Conservation (phyloP, 176 grass and related monocot species). For the Carex pumila region DNA sequence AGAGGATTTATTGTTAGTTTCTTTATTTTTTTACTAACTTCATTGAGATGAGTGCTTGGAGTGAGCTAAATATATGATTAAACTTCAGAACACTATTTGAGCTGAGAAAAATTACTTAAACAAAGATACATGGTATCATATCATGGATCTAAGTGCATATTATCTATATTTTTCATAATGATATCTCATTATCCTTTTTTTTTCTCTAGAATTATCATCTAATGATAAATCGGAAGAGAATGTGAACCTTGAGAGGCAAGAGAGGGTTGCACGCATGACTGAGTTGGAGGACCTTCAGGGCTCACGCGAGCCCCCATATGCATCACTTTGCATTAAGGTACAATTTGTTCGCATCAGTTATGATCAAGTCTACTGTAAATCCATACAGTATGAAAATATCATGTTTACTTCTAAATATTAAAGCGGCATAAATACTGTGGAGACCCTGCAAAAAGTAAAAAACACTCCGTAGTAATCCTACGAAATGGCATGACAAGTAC, state of each 20-base stretch:
- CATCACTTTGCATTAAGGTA: slow-evolving; percentile 90
- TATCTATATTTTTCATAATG: too few relatives aligned
- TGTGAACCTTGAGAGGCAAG: slow-evolving; percentile 36
- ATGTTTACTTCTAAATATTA: not conserved
- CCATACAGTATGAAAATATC: not conserved
- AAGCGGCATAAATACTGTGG: not conserved
- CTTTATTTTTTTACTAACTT: not conserved
- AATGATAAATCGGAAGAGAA: slow-evolving; percentile 47
- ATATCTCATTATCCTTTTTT: not conserved
- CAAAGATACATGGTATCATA: not conserved
- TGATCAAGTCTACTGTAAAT: not conserved
- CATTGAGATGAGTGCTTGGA: not conserved
- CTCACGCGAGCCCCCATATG: slow-evolving; percentile 42
- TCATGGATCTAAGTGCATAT: not conserved
- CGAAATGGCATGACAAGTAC: not conserved
- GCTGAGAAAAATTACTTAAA: not conserved
- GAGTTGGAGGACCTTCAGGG: slow-evolving; percentile 87
- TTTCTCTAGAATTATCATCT: slow-evolving; percentile 43
- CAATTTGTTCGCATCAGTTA: slow-evolving; percentile 5
- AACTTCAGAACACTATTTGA: not conserved
- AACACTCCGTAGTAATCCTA: not conserved
- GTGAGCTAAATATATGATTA: not conserved
- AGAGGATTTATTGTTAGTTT: slow-evolving; percentile 18
- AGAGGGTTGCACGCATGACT: slow-evolving; percentile 77
- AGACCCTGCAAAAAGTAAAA: not conserved